Conservation (phyloP, 106 monocot genomes). For the Amphibolis antarctica region DNA sequence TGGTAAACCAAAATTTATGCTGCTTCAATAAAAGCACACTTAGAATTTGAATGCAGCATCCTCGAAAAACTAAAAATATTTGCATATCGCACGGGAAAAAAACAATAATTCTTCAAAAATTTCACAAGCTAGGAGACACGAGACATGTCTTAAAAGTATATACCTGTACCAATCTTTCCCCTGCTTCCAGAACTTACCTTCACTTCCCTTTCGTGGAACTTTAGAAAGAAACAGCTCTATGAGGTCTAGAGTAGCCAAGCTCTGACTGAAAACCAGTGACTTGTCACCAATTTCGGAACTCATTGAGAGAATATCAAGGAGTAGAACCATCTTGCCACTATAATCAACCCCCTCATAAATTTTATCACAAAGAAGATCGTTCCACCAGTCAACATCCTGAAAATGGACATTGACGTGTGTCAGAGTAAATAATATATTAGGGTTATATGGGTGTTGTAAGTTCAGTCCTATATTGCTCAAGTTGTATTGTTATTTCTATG, state of each 20-base stretch:
- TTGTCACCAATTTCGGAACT: conserved; percentile 84
- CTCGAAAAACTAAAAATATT: no score
- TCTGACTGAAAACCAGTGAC: conserved; percentile 89
- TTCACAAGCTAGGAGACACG: not conserved
- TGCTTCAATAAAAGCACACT: no score
- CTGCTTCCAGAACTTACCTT: conserved; percentile 85
- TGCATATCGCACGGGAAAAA: no score
- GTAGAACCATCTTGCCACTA: conserved; percentile 95
- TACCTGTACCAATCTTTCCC: conserved; percentile 99
- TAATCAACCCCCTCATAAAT: conserved; percentile 62
- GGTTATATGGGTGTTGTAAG: no score
- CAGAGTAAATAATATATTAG: no score
- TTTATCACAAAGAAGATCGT: conserved; percentile 56
- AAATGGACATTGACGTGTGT: no score
- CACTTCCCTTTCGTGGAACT: conserved; percentile 37
- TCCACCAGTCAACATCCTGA: conserved; percentile 86
- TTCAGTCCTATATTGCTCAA: no score
- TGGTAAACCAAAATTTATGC: no score
- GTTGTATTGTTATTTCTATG: no score
- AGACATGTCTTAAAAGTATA: not conserved
- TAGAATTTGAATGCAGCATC: no score
- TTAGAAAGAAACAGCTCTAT: conserved; percentile 81
- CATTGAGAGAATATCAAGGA: conserved; percentile 86
- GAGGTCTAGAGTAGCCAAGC: conserved; percentile 78
- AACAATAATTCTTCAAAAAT: not conserved